Conservation (phyloP, 306 rosid species). For the Cucurbita moschata region DNA sequence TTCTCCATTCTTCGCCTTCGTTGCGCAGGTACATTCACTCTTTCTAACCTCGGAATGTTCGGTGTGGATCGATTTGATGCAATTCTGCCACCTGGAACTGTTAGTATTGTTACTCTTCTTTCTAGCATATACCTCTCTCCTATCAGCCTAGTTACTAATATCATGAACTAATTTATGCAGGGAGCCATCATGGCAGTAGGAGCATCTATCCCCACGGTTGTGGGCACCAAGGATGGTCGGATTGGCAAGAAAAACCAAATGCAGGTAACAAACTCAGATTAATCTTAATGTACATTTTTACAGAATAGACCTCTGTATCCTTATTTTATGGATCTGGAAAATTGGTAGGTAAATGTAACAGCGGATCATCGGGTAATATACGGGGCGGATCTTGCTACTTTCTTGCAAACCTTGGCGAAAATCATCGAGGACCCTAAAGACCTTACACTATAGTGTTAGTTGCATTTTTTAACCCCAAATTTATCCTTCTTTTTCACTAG, state of each 20-base stretch:
- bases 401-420: conserved; percentile 82
- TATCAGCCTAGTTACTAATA: not conserved
- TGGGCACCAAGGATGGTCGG: conserved; percentile 83
- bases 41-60: conserved; percentile 94
- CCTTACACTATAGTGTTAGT: conserved; percentile 64
- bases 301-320: conserved; percentile 3
- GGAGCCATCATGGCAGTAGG: conserved; percentile 99
- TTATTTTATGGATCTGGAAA: conserved; percentile 11
- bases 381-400: conserved; percentile 80
- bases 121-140: not conserved
- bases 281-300: not conserved
- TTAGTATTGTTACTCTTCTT: conserved; percentile 17
- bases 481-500: not conserved
- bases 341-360: conserved; percentile 72
- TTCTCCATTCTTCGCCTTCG: conserved; percentile 8
- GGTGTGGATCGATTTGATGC: conserved; percentile 98
- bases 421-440: conserved; percentile 90
- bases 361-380: conserved; percentile 98
- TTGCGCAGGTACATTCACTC: conserved; percentile 70
- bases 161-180: conserved; percentile 25
- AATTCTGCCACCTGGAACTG: conserved; percentile 94
- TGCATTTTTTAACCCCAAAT: conserved; percentile 3
- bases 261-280: conserved; percentile 44
- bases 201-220: conserved; percentile 61
- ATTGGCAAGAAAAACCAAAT: conserved; percentile 83